Conservation (phyloP, 805 yeast species). For the Myxozyma lipomycoides region DNA sequence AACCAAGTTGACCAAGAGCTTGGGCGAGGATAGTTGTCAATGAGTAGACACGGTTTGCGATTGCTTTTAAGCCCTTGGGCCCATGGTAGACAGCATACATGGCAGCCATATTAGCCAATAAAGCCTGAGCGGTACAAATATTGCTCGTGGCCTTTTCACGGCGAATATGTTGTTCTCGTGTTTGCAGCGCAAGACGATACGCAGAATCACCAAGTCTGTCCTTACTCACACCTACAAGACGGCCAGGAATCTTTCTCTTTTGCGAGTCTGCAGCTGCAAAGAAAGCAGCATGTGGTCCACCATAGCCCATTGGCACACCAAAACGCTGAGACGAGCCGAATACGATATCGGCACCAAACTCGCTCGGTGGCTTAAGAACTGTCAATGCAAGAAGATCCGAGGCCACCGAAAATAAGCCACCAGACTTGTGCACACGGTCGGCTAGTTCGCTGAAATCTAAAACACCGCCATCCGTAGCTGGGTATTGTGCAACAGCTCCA, state of each 20-base stretch:
- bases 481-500: slow-evolving; percentile 88
- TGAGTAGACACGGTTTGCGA: slow-evolving; percentile 73
- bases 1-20: slow-evolving; percentile 46
- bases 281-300: slow-evolving; percentile 99
- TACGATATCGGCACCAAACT: slow-evolving; percentile 87
- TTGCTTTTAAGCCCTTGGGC: slow-evolving; percentile 72
- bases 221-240: slow-evolving; percentile 88
- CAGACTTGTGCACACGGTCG: slow-evolving; percentile 60
- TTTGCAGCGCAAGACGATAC: slow-evolving; percentile 86
- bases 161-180: slow-evolving; percentile 96
- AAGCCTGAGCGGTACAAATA: slow-evolving; percentile 96
- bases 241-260: slow-evolving; percentile 93
- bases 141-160: slow-evolving; percentile 97
- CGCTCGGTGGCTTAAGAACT: slow-evolving; percentile 74
- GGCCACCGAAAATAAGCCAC: slow-evolving; percentile 80
- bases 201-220: slow-evolving; percentile 91
- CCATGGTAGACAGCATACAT: slow-evolving; percentile 97
- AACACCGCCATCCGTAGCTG: slow-evolving; percentile 77
- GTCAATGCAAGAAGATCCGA: slow-evolving; percentile 89
- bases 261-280: slow-evolving; percentile 78
- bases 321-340: slow-evolving; percentile 92
- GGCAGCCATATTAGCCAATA: slow-evolving; percentile 91
- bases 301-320: slow-evolving; percentile 97
- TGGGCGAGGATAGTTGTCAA: slow-evolving; percentile 68
- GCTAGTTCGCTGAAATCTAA: slow-evolving; percentile 53